These are phyloP conservation scores for Syzygium malaccense DNA, from an alignment of 441 rosid species.

Conservation along the genomic window DNA sequence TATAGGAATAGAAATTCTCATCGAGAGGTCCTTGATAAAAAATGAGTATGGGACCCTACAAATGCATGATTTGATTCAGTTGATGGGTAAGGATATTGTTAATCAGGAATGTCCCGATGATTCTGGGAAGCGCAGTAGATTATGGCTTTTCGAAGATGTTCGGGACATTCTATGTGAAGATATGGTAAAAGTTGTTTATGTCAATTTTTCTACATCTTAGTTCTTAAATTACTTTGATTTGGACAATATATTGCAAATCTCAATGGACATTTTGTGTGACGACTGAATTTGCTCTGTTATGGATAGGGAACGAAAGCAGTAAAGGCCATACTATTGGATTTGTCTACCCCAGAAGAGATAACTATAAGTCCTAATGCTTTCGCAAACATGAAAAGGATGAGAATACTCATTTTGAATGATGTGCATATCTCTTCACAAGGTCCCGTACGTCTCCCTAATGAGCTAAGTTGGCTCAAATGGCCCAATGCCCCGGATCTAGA, in stretches of 20 bases:
- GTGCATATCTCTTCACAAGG: background rate
- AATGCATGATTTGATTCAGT: background rate
- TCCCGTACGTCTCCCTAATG: background rate
- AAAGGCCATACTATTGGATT: background rate
- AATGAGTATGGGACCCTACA: background rate
- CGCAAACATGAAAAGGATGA: background rate
- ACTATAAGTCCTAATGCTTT: background rate
- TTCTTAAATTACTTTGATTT: too few relatives aligned
- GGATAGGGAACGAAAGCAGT: background rate
- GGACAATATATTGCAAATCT: background rate
- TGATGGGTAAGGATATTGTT: background rate
- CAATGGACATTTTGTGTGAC: too few relatives aligned
- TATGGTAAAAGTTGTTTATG: background rate
- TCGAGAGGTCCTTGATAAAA: background rate
- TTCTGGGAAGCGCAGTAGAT: background rate
- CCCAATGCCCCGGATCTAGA: background rate
- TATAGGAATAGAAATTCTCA: background rate
- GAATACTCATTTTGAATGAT: background rate
- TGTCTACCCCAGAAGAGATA: background rate
- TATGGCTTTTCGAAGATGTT: background rate
- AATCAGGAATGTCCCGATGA: fast-evolving
- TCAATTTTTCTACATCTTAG: background rate
- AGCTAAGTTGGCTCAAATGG: background rate
- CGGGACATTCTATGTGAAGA: fast-evolving
- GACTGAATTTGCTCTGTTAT: background rate